Evolutionary conservation across 805 yeast genomes (phyloP), one percentile per base, ranked within the genome.

Genomic region (Wickerhamomyces strasburgensis): DNA sequence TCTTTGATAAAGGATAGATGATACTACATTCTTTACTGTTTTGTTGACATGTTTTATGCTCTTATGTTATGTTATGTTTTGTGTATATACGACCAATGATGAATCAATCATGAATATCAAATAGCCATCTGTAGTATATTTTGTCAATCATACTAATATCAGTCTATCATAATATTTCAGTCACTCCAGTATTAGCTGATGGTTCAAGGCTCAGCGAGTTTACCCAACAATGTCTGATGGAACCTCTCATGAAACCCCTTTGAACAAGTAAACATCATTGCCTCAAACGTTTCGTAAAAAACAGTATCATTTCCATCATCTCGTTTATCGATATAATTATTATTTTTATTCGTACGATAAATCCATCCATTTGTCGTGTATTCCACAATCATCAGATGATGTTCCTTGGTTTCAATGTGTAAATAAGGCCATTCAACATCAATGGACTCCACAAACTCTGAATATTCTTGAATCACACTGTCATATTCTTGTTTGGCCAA

Each of bases 321-420:
- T 11, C 7, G 25, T 11, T 11, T 11, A 8, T 7, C 11, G 25
- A 21, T 21, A 11, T 21, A 11, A 21, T 8, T 21, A 8, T 7
- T 21, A 21, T 21, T 21, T 11, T 21, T 21, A 21, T n/a, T n/a
- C n/a, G n/a, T n/a, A n/a, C n/a, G n/a, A n/a, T n/a, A n/a, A n/a
- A n/a, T n/a, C n/a, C n/a, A n/a, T n/a, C n/a, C n/a, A 19, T 9
- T 16, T 5, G 19, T 13, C 17, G 19, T 29, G 7, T 24, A 29
- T 8, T 29, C 34, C 2, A 38, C 25, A 7, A 25, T n/a, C 5
- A 44, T 16, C 2, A 3, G 3, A 5, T 30, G 32, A 14, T 29
- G 40, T 27, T 48, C 52, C 3, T 37, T 13, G 4, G 51, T 46
- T 5, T 9, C 32, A 13, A 46, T 44, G 3, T 17, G 18, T 4